phyloP scores from a whole-genome alignment of 2,329 filamentous ascomycete species.

The Trichoderma citrinoviride region DNA sequence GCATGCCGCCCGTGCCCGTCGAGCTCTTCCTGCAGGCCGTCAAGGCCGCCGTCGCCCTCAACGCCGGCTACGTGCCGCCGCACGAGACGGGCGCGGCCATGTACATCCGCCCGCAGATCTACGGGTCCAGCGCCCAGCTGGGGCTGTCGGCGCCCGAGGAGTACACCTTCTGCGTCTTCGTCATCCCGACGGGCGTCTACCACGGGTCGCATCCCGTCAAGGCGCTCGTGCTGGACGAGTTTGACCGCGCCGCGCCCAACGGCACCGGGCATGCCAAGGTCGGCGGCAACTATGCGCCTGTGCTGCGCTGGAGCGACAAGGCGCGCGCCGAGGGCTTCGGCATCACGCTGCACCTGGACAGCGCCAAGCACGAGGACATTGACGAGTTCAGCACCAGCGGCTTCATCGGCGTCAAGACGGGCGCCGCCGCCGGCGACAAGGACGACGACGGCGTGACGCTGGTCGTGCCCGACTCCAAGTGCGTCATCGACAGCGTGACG shows the following conservation, averaged over 20 bases:
- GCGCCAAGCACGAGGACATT: constrained; percentile 75
- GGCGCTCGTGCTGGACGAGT: constrained; percentile 84
- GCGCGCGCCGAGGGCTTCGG: constrained; percentile 77
- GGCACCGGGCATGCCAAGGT: constrained; percentile 91
- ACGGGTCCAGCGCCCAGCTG: constrained; percentile 83
- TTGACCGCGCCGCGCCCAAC: constrained; percentile 88
- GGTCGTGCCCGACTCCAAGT: constrained; percentile 82
- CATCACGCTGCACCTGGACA: constrained; percentile 94
- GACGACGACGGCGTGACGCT: constrained; percentile 63
- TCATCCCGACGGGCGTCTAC: constrained; percentile 89
- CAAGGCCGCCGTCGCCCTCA: constrained; percentile 77
- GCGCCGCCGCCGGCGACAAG: too few relatives aligned
- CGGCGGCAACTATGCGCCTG: constrained; percentile 93
- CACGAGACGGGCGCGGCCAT: constrained; percentile 85
- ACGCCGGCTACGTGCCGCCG: constrained; percentile 88
- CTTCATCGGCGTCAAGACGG: constrained; percentile 74
- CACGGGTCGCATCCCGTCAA: constrained; percentile 87
- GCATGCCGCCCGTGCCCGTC: constrained; percentile 75
- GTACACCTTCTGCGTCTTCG: constrained; percentile 88
- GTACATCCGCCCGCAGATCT: constrained; percentile 87
- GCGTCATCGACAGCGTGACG: constrained; percentile 84
- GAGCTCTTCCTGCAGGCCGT: constrained; percentile 74
- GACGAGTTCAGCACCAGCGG: constrained; percentile 96
- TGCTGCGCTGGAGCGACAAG: constrained; percentile 80
- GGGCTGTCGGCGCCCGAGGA: constrained; percentile 85